Conservation (phyloP, 208 protist genomes). For the Trypanosoma cruzi region DNA sequence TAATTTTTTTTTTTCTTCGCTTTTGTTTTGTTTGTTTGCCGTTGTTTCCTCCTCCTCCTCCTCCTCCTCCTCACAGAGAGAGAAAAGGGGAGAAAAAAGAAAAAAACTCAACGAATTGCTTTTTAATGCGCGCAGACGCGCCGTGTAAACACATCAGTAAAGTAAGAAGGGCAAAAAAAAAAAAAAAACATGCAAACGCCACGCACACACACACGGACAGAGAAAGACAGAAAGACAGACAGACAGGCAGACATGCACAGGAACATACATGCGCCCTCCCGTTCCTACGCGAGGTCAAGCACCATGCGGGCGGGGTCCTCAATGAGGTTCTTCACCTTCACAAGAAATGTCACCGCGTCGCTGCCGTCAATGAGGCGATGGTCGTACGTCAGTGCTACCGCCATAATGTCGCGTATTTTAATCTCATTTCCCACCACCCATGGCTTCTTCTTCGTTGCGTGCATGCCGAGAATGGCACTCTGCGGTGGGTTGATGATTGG, state of each 20-base stretch:
- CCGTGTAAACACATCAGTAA: too few species aligned
- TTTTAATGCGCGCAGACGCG: too few species aligned
- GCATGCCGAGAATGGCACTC: constrained; percentile 99
- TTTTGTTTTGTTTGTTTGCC: neutral
- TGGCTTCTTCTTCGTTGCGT: constrained; percentile 97
- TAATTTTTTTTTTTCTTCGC: neutral
- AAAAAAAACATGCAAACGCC: too few species aligned
- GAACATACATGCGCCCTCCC: neutral
- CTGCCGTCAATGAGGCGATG: constrained; percentile 99
- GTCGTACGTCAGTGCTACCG: constrained; percentile 99
- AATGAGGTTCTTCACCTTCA: constrained; percentile 97
- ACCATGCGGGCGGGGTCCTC: constrained; percentile 96
- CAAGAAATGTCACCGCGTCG: constrained; percentile 98
- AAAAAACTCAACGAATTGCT: too few species aligned
- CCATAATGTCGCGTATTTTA: constrained; percentile 98
- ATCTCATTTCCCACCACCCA: constrained; percentile 93
- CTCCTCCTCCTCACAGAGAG: too few species aligned
- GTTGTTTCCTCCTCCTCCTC: neutral
- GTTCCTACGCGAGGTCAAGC: constrained; percentile 76
- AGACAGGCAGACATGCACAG: too few species aligned
- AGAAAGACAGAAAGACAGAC: too few species aligned
- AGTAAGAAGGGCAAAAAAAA: too few species aligned
- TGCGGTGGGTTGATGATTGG: constrained; percentile 99
- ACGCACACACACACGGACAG: too few species aligned
- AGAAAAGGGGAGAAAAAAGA: too few species aligned